A percentile compares a stretch with the other conserved stretches of the same genome.
Conservation (phyloP, 768 basidiomycete species). For the Boletus reticuloceps region DNA sequence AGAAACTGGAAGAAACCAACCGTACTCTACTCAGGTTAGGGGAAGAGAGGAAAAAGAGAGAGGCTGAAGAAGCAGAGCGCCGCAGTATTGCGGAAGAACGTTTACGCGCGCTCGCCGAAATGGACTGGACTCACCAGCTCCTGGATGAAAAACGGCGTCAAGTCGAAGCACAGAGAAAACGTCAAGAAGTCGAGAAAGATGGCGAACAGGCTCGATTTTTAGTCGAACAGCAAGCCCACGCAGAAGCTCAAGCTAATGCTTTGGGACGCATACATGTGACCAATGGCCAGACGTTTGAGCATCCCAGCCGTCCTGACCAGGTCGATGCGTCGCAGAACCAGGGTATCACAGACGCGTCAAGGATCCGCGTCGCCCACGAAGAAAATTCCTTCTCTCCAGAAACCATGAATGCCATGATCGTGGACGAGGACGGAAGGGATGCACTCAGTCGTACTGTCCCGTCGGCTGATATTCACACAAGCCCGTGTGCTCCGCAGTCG, state of each 20-base stretch:
- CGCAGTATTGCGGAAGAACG: conserved; percentile 9
- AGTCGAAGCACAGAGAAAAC: conserved; percentile 6
- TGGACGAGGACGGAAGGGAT: neutral
- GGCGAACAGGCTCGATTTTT: conserved; percentile 5
- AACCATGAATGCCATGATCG: neutral
- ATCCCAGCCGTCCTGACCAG: neutral
- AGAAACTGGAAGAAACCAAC: conserved; percentile 15
- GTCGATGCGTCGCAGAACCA: conserved; percentile 22
- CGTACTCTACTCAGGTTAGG: conserved; percentile 20
- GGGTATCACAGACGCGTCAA: conserved; percentile 25
- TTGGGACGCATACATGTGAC: neutral
- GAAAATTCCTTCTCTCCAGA: neutral
- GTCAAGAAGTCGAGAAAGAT: conserved; percentile 2
- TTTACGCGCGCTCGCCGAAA: conserved; percentile 8
- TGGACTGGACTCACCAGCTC: conserved; percentile 5
- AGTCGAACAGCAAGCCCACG: conserved; percentile 9
- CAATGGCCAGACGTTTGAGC: neutral
- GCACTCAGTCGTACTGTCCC: neutral
- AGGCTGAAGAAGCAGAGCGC: conserved; percentile 15
- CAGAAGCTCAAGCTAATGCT: conserved; percentile 5
- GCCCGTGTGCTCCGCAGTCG: neutral
- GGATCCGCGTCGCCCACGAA: conserved; percentile 23
- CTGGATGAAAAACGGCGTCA: conserved; percentile 4
- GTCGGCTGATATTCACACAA: neutral
- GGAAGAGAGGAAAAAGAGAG: conserved; percentile 23